A percentile compares a stretch with the other conserved stretches of the same genome.
phyloP scores from a whole-genome alignment of 1,284 basidiomycete species.

The Thelephora terrestris region DNA sequence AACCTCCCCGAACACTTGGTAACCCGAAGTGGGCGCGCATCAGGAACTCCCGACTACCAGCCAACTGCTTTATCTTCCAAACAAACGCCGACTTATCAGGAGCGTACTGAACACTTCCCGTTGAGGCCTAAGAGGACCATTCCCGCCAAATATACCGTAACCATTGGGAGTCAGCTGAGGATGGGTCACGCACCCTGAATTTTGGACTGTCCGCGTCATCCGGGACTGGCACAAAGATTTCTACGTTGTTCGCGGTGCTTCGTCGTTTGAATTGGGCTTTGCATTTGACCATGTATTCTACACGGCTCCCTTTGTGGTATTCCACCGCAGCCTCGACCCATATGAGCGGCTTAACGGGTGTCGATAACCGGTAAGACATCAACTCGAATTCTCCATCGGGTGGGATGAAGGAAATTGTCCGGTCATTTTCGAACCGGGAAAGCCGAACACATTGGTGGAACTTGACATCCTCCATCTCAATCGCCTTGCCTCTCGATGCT shows the following conservation, averaged over 20 bases:
- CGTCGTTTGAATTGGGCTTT: slow-evolving; percentile 97
- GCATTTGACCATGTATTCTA: slow-evolving; percentile 98
- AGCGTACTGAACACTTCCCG: slow-evolving; percentile 88
- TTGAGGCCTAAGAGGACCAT: slow-evolving; percentile 55
- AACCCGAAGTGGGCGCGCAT: slow-evolving; percentile 96
- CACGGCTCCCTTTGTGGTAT: slow-evolving; percentile 84
- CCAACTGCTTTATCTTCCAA: slow-evolving; percentile 96
- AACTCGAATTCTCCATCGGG: slow-evolving; percentile 99
- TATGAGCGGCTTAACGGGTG: slow-evolving; percentile 94
- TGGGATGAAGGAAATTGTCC: slow-evolving; percentile 98
- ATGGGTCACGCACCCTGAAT: slow-evolving; percentile 61
- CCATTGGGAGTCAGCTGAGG: not conserved
- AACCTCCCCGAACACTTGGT: slow-evolving; percentile 81
- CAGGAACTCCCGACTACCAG: slow-evolving; percentile 86
- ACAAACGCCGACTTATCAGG: slow-evolving; percentile 95
- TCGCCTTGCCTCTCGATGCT: slow-evolving; percentile 94
- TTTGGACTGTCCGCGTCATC: slow-evolving; percentile 98
- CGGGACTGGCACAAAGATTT: slow-evolving; percentile 96
- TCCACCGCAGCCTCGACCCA: slow-evolving; percentile 97
- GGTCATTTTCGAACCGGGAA: slow-evolving; percentile 97
- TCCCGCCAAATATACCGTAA: not conserved
- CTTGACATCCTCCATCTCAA: slow-evolving; percentile 99
- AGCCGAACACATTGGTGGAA: slow-evolving; percentile 99
- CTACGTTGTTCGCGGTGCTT: slow-evolving; percentile 96
- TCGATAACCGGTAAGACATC: slow-evolving; percentile 94